Percentiles rank a stretch among this genome's conserved stretches.
phyloP scores from a whole-genome alignment of 441 rosid genomes.

The Corymbia citriodora region DNA sequence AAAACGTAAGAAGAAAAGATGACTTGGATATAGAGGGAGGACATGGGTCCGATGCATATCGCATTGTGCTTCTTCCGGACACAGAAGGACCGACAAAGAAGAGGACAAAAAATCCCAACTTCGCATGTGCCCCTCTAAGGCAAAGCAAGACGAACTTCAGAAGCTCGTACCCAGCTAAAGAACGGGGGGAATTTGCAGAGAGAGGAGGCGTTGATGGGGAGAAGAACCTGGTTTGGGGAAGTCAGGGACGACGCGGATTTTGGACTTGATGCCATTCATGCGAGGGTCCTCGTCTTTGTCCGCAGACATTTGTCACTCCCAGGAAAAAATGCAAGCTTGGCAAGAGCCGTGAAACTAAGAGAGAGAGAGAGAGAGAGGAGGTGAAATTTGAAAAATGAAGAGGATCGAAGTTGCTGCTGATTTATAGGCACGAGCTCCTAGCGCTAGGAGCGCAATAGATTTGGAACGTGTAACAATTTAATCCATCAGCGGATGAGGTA shows the following conservation, averaged over 20 bases:
- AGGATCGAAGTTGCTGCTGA: not conserved
- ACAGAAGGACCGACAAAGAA: not conserved
- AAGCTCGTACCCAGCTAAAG: not conserved
- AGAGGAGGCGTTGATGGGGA: not conserved
- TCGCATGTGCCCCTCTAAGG: not conserved
- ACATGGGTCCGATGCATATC: not conserved
- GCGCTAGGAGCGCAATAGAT: not conserved
- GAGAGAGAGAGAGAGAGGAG: not conserved
- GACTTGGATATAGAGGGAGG: not conserved
- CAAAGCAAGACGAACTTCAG: not conserved
- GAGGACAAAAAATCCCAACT: not conserved
- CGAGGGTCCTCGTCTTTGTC: slow-evolving; percentile 8
- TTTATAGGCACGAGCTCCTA: not conserved
- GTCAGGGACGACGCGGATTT: slow-evolving; percentile 8
- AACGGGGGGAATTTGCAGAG: not conserved
- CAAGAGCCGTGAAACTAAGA: not conserved
- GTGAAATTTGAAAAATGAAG: not conserved
- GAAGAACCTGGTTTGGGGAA: slow-evolving; percentile 9
- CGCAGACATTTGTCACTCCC: not conserved
- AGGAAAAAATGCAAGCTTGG: not conserved
- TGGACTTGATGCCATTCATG: slow-evolving; percentile 4
- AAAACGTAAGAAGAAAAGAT: not conserved
- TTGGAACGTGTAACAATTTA: not conserved
- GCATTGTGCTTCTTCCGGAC: not conserved
- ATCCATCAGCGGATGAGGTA: fast-evolving